Base-by-base conservation (phyloP, 768 basidiomycete species). In the Tremella yokohamensis region DNA sequence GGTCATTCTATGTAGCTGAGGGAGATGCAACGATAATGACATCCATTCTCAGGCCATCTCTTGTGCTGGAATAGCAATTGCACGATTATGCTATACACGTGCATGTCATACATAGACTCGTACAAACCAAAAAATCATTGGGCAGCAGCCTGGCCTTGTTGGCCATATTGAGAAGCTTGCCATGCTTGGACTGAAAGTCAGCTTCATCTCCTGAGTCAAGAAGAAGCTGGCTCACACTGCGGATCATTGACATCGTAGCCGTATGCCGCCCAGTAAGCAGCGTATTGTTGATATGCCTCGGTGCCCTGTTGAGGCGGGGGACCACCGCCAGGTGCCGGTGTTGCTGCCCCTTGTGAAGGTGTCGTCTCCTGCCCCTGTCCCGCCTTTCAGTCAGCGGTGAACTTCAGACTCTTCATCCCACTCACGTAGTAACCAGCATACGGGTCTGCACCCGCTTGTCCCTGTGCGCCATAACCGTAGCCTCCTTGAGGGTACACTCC, bases 201-300 rank as follows among this genome's bases (percentile, higher is more conserved):
- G 52, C 50, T 25, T 44, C n/a, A 55, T 37, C 3, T 29, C 9
- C 8, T 16, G 18, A 7, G 40, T 40, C 2, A 26, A 29, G 51
- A 20, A 18, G n/a, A 48, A 44, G 40, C 42, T 15, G 51, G 70
- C 73, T 66, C 47, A 75, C 73, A 76, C 42, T 73, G 71, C 18
- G 70, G 71, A 56, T 76, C 75, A 34, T 73, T 68, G 42, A 76
- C 75, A 56, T 74, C 71, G 60, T 76, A 76, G 13, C 75, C 75
- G 57, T 71, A 71, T 22, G 60, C 60, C 39, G 74, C 74, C 75
- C 75, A 76, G 62, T 76, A 76, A 12, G 69, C 71, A 11, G 69
- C 66, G 52, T 73, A 76, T 49, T 73, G 71, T 39, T 65, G 66
- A 54, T 64, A 73, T 24, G 69, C 68, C 39, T 62, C 64, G 2